A percentile compares a stretch with the other conserved stretches of the same genome.
Conservation (phyloP, 805 yeast genomes). For the Saturnispora mendoncae region DNA sequence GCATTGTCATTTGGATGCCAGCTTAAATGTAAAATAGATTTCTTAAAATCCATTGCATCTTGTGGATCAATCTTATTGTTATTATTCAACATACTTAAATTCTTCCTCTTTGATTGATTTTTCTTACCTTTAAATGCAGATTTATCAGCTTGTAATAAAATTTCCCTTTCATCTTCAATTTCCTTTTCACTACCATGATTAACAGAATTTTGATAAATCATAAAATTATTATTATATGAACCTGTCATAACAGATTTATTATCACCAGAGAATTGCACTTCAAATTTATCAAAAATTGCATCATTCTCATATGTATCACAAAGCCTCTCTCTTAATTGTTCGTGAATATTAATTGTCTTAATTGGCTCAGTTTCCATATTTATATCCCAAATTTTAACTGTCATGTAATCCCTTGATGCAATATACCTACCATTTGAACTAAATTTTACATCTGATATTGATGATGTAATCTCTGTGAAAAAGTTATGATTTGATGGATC, state of each 20-base stretch:
- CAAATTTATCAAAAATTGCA: slow-evolving; percentile 97
- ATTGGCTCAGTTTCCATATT: slow-evolving; percentile 94
- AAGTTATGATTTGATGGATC: slow-evolving; percentile 92
- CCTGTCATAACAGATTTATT: slow-evolving; percentile 92
- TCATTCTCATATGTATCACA: slow-evolving; percentile 98
- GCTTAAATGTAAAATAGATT: slow-evolving; percentile 87
- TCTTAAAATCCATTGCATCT: slow-evolving; percentile 84
- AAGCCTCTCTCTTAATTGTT: slow-evolving; percentile 81
- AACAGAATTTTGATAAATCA: slow-evolving; percentile 86
- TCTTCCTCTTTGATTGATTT: slow-evolving; percentile 34
- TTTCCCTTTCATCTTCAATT: slow-evolving; percentile 42
- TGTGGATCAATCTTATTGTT: slow-evolving; percentile 61
- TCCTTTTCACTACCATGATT: slow-evolving; percentile 14
- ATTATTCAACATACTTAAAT: slow-evolving; percentile 41
- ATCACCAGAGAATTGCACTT: slow-evolving; percentile 92
- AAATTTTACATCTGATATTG: slow-evolving; percentile 89
- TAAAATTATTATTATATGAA: slow-evolving; percentile 91
- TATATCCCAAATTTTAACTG: slow-evolving; percentile 96
- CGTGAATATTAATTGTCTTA: slow-evolving; percentile 91
- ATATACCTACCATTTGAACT: slow-evolving; percentile 88
- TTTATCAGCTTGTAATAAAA: slow-evolving; percentile 94
- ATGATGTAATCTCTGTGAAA: slow-evolving; percentile 93
- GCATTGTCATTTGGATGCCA: slow-evolving; percentile 98
- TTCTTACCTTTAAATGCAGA: slow-evolving; percentile 85
- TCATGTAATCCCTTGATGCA: slow-evolving; percentile 95